phyloP scores from a whole-genome alignment of 495 filamentous ascomycete genomes.

The Aspergillus funiculosus region DNA sequence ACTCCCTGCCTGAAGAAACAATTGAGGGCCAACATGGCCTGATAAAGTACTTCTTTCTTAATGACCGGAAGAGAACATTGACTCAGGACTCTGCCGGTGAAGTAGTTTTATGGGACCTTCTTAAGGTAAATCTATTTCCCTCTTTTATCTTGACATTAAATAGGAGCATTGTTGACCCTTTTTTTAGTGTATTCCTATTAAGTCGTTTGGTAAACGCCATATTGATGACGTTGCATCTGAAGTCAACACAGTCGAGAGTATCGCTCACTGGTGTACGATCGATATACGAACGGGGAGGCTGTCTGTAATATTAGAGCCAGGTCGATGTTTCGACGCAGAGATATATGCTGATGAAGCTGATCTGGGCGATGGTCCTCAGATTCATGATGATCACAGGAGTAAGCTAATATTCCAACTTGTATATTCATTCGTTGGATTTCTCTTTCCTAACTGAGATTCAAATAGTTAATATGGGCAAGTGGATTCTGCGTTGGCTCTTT shows the following conservation, averaged over 20 bases:
- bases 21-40: slow-evolving; percentile 94
- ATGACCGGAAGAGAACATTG: slow-evolving; percentile 81
- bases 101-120: slow-evolving; percentile 91
- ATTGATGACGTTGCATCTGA: slow-evolving; percentile 86
- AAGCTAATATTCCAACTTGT: no score
- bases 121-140: slow-evolving; percentile 51
- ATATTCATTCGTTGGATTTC: no score
- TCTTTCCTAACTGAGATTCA: no score
- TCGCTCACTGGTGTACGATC: slow-evolving; percentile 92
- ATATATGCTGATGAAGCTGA: slow-evolving; percentile 88
- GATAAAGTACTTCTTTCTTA: slow-evolving; percentile 87
- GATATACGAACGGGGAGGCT: slow-evolving; percentile 88
- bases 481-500: slow-evolving; percentile 92
- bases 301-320: slow-evolving; percentile 85
- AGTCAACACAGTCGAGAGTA: slow-evolving; percentile 80
- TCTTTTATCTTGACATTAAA: neutral
- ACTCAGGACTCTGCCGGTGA: slow-evolving; percentile 94
- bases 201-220: slow-evolving; percentile 86
- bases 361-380: slow-evolving; percentile 65
- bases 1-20: slow-evolving; percentile 72
- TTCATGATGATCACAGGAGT: slow-evolving; percentile 93
- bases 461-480: slow-evolving; percentile 94
- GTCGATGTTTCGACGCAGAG: slow-evolving; percentile 96
- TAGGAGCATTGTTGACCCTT: slow-evolving; percentile 8
- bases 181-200: slow-evolving; percentile 69